Evolutionary conservation across 2,329 filamentous ascomycete species (phyloP).

Genomic region (Colletotrichum graminicola): DNA sequence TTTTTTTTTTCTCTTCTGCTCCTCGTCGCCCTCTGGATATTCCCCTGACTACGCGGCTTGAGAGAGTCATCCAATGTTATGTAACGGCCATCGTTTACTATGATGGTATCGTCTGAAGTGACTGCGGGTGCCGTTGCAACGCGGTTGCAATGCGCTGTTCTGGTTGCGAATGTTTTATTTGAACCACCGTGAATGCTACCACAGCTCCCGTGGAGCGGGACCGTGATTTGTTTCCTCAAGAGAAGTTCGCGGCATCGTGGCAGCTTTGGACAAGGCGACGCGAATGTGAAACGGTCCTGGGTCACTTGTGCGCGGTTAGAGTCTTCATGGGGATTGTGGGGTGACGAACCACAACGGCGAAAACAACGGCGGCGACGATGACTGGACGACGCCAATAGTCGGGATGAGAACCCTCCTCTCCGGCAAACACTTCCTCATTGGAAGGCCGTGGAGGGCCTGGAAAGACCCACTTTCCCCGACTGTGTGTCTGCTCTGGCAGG

Average conservation of each 20-base stretch:
- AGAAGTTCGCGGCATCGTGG: background rate
- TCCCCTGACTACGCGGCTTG: slow-evolving; percentile 6
- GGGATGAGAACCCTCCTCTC: slow-evolving; percentile 2
- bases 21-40: slow-evolving; percentile 6
- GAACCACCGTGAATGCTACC: slow-evolving; percentile 11
- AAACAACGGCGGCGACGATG: too few relatives aligned
- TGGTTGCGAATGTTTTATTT: slow-evolving; percentile 27
- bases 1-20: background rate
- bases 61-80: slow-evolving; percentile 35
- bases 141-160: slow-evolving; percentile 8
- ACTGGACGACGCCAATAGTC: slow-evolving; percentile 13
- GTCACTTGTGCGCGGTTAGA: slow-evolving; percentile 5
- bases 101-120: slow-evolving; percentile 33
- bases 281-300: slow-evolving; percentile 8
- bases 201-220: slow-evolving; percentile 6
- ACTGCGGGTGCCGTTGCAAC: slow-evolving; percentile 17
- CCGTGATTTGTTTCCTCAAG: slow-evolving; percentile 1
- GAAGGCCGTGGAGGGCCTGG: background rate
- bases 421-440: background rate
- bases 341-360: background rate
- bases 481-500: slow-evolving; percentile 1
- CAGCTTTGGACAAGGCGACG: background rate
- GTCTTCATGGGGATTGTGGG: slow-evolving; percentile 7
- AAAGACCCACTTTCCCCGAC: background rate
- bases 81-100: slow-evolving; percentile 13